Percentiles rank a stretch among this genome's conserved stretches.
Conservation (phyloP, 2,329 filamentous ascomycete species). For the Magnaporthiopsis rhizophila region DNA sequence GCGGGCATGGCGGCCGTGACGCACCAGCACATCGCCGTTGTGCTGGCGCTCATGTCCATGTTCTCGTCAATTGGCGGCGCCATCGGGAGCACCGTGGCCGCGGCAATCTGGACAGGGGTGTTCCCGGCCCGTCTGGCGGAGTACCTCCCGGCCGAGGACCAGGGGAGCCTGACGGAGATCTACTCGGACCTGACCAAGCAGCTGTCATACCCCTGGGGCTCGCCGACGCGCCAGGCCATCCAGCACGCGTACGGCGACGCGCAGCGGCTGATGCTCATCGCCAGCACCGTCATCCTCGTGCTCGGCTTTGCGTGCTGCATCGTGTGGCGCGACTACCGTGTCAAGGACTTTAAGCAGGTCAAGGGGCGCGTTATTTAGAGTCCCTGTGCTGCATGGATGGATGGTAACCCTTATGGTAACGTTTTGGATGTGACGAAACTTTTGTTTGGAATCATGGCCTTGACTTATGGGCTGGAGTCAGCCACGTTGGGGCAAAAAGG, state of each 20-base stretch:
- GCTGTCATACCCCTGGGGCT: slow-evolving; percentile 41
- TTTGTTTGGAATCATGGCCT: too few relatives aligned
- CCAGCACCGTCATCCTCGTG: slow-evolving; percentile 28
- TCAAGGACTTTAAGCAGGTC: slow-evolving; percentile 15
- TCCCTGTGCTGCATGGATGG: background rate
- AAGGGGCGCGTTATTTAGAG: slow-evolving; percentile 14
- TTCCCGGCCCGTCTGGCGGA: slow-evolving; percentile 41
- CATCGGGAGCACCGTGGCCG: slow-evolving; percentile 50
- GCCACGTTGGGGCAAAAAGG: too few relatives aligned
- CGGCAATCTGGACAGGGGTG: slow-evolving; percentile 51
- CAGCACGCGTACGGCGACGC: slow-evolving; percentile 48
- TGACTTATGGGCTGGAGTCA: too few relatives aligned
- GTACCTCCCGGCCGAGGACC: slow-evolving; percentile 39
- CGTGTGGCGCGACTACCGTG: slow-evolving; percentile 16
- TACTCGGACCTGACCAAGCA: slow-evolving; percentile 45
- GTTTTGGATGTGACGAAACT: too few relatives aligned
- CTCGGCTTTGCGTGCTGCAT: slow-evolving; percentile 13
- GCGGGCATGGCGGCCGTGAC: slow-evolving; percentile 50
- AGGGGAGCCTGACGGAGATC: slow-evolving; percentile 33
- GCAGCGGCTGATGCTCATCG: slow-evolving; percentile 39
- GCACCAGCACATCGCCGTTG: slow-evolving; percentile 49
- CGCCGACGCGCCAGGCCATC: slow-evolving; percentile 42
- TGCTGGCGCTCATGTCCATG: slow-evolving; percentile 49
- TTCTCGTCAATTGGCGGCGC: slow-evolving; percentile 51
- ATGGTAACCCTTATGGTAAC: too few relatives aligned